A percentile compares a stretch with the other conserved stretches of the same genome.
Conservation (phyloP, 2,329 filamentous ascomycete genomes). For the Hypoxylon sp. region DNA sequence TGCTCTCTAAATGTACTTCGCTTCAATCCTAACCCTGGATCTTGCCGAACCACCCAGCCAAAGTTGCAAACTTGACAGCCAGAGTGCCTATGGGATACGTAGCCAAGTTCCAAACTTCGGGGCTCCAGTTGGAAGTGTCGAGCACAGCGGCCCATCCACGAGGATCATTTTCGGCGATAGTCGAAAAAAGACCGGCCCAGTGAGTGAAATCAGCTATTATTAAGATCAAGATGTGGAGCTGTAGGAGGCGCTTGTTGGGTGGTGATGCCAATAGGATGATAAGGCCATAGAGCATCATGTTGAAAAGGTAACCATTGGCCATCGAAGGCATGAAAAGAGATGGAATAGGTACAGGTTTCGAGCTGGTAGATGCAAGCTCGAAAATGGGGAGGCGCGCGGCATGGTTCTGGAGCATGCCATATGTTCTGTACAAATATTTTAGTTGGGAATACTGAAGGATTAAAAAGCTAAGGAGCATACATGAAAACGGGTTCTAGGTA, state of each 20-base stretch:
- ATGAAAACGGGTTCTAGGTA: conserved; percentile 49
- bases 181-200: conserved; percentile 45
- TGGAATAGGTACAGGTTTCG: conserved; percentile 32
- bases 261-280: conserved; percentile 45
- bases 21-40: conserved; percentile 37
- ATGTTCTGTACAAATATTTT: conserved; percentile 38
- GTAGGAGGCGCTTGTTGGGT: conserved; percentile 43
- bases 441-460: conserved; percentile 3
- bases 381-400: conserved; percentile 34
- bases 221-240: conserved; percentile 46
- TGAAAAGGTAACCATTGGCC: conserved; percentile 41
- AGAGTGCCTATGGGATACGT: conserved; percentile 42
- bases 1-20: neutral
- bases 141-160: conserved; percentile 45
- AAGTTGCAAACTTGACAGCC: conserved; percentile 43
- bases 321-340: conserved; percentile 37
- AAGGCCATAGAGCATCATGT: conserved; percentile 49
- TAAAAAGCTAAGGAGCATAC: conserved; percentile 29
- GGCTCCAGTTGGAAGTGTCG: conserved; percentile 36
- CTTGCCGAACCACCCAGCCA: conserved; percentile 44
- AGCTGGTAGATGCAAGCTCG: conserved; percentile 28
- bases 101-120: conserved; percentile 35
- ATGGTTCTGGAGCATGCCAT: conserved; percentile 44
- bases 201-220: conserved; percentile 48
- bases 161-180: conserved; percentile 42